Conservation (phyloP, 805 yeast species). For the Millerozyma miso region DNA sequence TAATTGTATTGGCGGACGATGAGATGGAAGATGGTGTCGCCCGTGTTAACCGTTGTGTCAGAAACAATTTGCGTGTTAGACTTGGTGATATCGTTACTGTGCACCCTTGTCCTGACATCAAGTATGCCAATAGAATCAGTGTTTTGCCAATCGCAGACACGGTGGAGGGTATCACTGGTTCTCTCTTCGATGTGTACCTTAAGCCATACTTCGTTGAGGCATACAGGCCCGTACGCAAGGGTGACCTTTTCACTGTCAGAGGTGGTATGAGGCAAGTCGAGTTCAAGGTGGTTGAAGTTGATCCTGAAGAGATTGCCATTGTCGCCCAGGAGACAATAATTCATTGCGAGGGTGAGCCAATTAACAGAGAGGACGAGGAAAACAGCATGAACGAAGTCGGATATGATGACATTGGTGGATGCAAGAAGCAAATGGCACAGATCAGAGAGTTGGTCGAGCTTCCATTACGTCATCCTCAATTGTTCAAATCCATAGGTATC, state of each 20-base stretch:
- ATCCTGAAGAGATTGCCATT: slow-evolving; percentile 94
- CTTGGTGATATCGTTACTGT: slow-evolving; percentile 88
- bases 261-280: slow-evolving; percentile 99
- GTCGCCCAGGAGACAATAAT: slow-evolving; percentile 98
- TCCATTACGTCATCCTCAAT: slow-evolving; percentile 97
- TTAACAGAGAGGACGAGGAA: slow-evolving; percentile 97
- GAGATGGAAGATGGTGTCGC: slow-evolving; percentile 95
- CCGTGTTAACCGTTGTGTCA: slow-evolving; percentile 89
- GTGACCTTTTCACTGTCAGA: slow-evolving; percentile 92
- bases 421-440: slow-evolving; percentile 99
- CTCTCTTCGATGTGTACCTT: slow-evolving; percentile 89
- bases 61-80: slow-evolving; percentile 91
- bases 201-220: slow-evolving; percentile 99
- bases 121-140: slow-evolving; percentile 91
- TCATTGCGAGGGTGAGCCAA: slow-evolving; percentile 99
- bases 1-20: slow-evolving; percentile 93
- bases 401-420: slow-evolving; percentile 98
- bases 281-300: slow-evolving; percentile 96
- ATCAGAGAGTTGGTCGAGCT: slow-evolving; percentile 97
- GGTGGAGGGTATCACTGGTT: slow-evolving; percentile 96
- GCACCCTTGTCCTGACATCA: slow-evolving; percentile 97
- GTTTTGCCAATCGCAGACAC: slow-evolving; percentile 97
- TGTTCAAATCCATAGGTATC: slow-evolving; percentile 96
- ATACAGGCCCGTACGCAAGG: slow-evolving; percentile 96
- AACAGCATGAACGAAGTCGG: slow-evolving; percentile 95